A percentile compares a stretch with the other conserved stretches of the same genome.
Conservation (phyloP, 495 filamentous ascomycete genomes). For the Pyrenopolyporus hunteri region DNA sequence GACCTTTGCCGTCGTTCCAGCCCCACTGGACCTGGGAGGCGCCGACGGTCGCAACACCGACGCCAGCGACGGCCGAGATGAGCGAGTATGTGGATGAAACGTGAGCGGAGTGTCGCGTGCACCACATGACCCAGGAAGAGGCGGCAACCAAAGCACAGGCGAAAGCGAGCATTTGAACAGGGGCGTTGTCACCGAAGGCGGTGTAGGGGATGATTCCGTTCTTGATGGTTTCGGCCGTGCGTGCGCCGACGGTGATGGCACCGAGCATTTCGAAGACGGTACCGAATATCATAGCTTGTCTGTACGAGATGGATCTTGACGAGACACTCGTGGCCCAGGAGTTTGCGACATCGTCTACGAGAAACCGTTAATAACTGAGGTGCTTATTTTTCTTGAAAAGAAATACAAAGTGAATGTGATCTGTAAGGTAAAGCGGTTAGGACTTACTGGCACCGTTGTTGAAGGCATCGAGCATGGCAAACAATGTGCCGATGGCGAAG, state of each 20-base stretch:
- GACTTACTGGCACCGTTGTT: conserved; percentile 71
- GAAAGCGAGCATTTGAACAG: conserved; percentile 67
- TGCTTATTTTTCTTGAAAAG: background rate
- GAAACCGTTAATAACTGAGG: conserved; percentile 52
- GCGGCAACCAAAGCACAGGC: conserved; percentile 63
- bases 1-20: conserved; percentile 64
- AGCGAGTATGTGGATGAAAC: conserved; percentile 71
- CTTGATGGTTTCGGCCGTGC: conserved; percentile 65
- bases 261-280: conserved; percentile 66
- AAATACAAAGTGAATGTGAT: background rate
- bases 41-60: conserved; percentile 65
- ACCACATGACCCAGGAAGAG: conserved; percentile 61
- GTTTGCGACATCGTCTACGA: conserved; percentile 73
- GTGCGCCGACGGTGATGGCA: conserved; percentile 64
- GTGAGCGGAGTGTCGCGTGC: conserved; percentile 63
- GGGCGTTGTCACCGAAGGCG: conserved; percentile 58
- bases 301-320: conserved; percentile 66
- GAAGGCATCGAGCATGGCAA: conserved; percentile 69
- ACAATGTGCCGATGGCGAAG: conserved; percentile 70
- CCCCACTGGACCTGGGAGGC: conserved; percentile 64
- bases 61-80: conserved; percentile 66
- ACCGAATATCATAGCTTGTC: conserved; percentile 67
- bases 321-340: conserved; percentile 73
- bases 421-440: background rate
- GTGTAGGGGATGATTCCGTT: conserved; percentile 61